Evolutionary conservation across 345 rosid genomes (phyloP), one percentile per base, ranked within the genome.

Genomic region (Hibiscus trionum): DNA sequence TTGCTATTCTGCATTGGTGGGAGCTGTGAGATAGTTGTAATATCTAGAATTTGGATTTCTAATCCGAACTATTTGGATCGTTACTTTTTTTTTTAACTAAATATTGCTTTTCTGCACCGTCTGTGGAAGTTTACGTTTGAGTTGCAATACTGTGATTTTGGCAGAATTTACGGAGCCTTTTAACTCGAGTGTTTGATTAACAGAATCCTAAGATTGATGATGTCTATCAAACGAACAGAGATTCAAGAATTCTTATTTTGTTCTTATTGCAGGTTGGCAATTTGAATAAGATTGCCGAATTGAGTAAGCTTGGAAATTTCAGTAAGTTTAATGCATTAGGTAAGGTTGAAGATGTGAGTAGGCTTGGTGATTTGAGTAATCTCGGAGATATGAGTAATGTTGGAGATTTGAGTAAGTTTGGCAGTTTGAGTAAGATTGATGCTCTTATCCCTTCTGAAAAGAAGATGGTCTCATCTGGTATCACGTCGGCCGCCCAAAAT

Each of bases 221-320:
- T 21, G 61, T 24, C 16, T 24, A 3, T 21, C 31, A 24, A 56
- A 56, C 27, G 11, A 19, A 56, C 62, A 7, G 35, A 57, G 16
- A 58, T 58, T 58, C 14, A 21, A 56, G 60, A 56, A 56, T 24
- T 27, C 42, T 9, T 56, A 7, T 52, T 35, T 66, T 21, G 21
- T 66, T 39, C n/a, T n/a, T 65, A 11, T 66, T 53, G 67, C 82
- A 94, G 99, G 91, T 93, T 58, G 94, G 84, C 19, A 12, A 2
- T 56, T 56, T 56, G 55, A 49, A 5, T 14, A 49, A 49, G n/a
- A 4, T 49, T 15, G 17, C n/a, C 1, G 55, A 49, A 12, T 49
- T 49, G 55, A 50, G 17, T 53, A 53, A 21, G 24, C 24, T 21
- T 21, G 24, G 24, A 21, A 21, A 21, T 21, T 21, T 21, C 24